phyloP scores from a whole-genome alignment of 495 filamentous ascomycete genomes.

The Achaetomiella virescens region DNA sequence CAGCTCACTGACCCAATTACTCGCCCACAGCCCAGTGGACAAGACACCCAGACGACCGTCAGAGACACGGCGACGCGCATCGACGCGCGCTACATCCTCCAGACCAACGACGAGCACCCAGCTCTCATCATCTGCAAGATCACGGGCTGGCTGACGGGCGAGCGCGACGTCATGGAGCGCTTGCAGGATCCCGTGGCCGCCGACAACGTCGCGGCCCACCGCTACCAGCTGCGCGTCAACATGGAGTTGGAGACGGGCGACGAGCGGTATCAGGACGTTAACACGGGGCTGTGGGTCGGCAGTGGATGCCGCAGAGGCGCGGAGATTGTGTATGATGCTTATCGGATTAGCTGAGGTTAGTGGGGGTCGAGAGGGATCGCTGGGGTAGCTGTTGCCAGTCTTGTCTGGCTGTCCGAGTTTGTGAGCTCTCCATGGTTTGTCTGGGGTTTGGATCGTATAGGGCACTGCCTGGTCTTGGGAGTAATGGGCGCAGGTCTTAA shows the following conservation, averaged over 20 bases:
- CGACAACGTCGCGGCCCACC: constrained; percentile 24
- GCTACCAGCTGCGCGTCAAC: constrained; percentile 25
- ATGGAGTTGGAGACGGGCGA: constrained; percentile 30
- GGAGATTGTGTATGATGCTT: constrained; percentile 32
- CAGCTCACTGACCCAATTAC: background rate
- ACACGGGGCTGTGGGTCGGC: constrained; percentile 23
- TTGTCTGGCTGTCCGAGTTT: background rate
- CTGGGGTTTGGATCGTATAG: too few species aligned
- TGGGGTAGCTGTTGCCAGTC: background rate
- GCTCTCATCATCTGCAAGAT: constrained; percentile 26
- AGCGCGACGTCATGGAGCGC: constrained; percentile 27
- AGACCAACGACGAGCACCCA: constrained; percentile 28
- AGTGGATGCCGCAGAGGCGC: constrained; percentile 27
- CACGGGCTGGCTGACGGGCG: constrained; percentile 27
- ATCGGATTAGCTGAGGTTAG: constrained; percentile 21
- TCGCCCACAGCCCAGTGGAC: constrained; percentile 21
- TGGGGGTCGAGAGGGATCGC: background rate
- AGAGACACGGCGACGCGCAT: constrained; percentile 24
- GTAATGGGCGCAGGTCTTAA: too few species aligned
- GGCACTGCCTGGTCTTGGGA: too few species aligned
- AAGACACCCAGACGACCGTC: constrained; percentile 24
- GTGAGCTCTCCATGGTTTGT: too few species aligned
- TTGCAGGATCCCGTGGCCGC: constrained; percentile 27
- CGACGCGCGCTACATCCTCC: constrained; percentile 24
- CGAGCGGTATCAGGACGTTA: constrained; percentile 21